phyloP scores from a whole-genome alignment of 805 yeast genomes.

The Osmozyma mogii region DNA sequence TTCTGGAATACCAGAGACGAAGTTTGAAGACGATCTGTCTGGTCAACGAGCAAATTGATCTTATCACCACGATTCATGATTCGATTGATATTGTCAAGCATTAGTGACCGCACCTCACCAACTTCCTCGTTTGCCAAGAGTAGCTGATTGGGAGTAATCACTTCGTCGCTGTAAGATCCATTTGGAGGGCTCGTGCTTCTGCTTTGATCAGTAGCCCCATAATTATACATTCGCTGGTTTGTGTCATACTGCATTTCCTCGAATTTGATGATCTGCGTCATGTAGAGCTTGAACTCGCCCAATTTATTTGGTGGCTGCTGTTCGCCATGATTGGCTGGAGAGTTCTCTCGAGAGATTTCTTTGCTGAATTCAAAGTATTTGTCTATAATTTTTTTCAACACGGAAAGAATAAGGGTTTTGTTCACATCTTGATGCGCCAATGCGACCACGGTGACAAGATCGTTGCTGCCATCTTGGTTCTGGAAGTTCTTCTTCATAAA shows the following conservation, averaged over 20 bases:
- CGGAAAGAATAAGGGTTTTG: constrained; percentile 37
- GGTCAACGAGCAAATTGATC: constrained; percentile 62
- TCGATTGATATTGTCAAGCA: constrained; percentile 67
- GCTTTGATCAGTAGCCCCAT: constrained; percentile 19
- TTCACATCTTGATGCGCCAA: constrained; percentile 38
- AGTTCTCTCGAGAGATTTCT: constrained; percentile 14
- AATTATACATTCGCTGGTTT: constrained; percentile 24
- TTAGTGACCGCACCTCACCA: constrained; percentile 55
- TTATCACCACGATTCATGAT: constrained; percentile 74
- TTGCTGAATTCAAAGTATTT: constrained; percentile 38
- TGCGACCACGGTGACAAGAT: constrained; percentile 44
- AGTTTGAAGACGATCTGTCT: constrained; percentile 65
- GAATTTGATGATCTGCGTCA: constrained; percentile 48
- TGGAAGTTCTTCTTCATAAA: constrained; percentile 40
- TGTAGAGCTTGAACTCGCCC: constrained; percentile 47
- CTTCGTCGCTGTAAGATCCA: constrained; percentile 7
- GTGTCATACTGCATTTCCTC: constrained; percentile 42
- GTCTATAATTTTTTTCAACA: constrained; percentile 43
- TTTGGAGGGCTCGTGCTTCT: constrained; percentile 12
- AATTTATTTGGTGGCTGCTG: constrained; percentile 16
- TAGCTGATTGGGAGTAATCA: constrained; percentile 29
- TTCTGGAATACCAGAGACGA: constrained; percentile 64
- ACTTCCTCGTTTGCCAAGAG: constrained; percentile 45
- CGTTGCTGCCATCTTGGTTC: constrained; percentile 38
- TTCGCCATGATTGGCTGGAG: constrained; percentile 3